Base-by-base conservation (phyloP, 306 rosid species). In the Cucurbita moschata region DNA sequence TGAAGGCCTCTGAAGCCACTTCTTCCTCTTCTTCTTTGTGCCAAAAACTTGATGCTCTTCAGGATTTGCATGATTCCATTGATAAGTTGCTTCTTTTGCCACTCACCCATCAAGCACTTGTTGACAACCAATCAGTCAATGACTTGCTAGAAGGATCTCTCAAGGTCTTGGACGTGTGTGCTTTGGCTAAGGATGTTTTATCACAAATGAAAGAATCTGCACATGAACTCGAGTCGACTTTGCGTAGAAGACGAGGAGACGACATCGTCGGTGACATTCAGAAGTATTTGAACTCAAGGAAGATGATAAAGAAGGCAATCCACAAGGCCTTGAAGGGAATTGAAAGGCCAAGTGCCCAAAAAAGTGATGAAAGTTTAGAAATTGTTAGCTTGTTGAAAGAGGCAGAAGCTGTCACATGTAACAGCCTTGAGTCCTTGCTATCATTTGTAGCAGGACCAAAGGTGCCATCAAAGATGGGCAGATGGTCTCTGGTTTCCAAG, bases 401-500 rank as follows among this genome's bases (percentile, higher is more conserved):
- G 0, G 80, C 65, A 6, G 80, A 79, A 76, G 69, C 67, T 53
- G 18, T 77, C 18, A 72, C 77, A 19, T 30, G 26, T 1, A 58
- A 7, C 4, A 56, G 18, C 23, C 46, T 81, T 15, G 58, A 70
- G 58, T 67, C 74, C 3, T 46, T 81, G 5, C 21, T 77, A 63
- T 46, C 52, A n/a, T 78, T 54, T 9, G 51, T 75, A 51, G 66
- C 71, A n/a, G 77, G 77, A 46, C 16, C 77, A 15, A 74, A 73
- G 58, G 30, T 23, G 3, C 69, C 13, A 50, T n/a, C 73, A 40
- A 74, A 77, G 63, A 49, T 55, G 11, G 39, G 73, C 56, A 35
- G 37, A 4, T 78, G 79, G 82, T 68, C 85, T 21, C 5, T 73
- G 14, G 77, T 78, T 18, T 78, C 76, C 40, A 81, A 74, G 74